Conservation (phyloP, 73 alveolate genomes). For the Tetrahymena malaccensis region DNA sequence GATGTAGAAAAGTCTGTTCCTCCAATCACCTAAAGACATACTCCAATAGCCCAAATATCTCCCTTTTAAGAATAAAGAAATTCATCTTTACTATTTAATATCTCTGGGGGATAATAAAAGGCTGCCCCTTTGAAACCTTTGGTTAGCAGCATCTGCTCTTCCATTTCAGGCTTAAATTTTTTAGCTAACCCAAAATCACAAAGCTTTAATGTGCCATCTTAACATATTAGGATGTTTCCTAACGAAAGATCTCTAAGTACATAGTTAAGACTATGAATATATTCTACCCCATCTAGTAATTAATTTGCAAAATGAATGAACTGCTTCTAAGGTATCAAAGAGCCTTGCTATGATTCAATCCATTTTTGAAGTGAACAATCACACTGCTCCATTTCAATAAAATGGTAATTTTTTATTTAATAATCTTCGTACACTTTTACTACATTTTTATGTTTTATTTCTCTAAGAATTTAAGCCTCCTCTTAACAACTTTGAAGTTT, state of each 20-base stretch:
- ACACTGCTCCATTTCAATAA: background rate
- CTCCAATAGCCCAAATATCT: background rate
- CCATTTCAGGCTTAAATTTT: background rate
- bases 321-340: background rate
- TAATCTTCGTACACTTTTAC: background rate
- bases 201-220: background rate
- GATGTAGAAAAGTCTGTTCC: background rate
- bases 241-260: background rate
- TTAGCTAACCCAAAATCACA: background rate
- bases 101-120: background rate
- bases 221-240: background rate
- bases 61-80: background rate
- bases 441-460: background rate
- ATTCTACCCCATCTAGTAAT: background rate
- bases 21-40: background rate
- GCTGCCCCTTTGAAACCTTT: background rate
- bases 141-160: background rate
- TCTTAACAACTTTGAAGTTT: background rate
- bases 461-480: background rate
- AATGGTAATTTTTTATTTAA: background rate
- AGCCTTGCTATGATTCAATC: background rate
- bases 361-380: background rate
- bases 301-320: background rate
- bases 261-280: background rate
- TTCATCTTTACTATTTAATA: background rate